phyloP scores from a whole-genome alignment of 2,329 filamentous ascomycete genomes.

The Monilinia laxa region DNA sequence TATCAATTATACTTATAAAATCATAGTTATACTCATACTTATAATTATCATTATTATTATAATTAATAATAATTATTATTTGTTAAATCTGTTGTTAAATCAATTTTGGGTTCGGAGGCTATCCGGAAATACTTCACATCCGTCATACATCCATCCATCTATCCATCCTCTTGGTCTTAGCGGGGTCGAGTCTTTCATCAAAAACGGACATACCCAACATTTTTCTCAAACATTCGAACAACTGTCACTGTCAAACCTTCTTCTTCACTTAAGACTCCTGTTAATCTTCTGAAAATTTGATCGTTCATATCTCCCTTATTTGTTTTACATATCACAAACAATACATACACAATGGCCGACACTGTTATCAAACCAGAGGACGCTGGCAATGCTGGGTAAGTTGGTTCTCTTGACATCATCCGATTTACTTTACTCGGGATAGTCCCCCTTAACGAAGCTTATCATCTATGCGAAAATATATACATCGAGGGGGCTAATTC shows the following conservation, averaged over 20 bases:
- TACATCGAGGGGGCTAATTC: slow-evolving; percentile 11
- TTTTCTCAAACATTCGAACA: slow-evolving; percentile 23
- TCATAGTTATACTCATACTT: too few relatives aligned
- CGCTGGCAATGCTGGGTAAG: slow-evolving; percentile 52
- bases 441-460: slow-evolving; percentile 23
- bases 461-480: slow-evolving; percentile 24
- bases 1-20: too few relatives aligned
- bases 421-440: slow-evolving; percentile 35
- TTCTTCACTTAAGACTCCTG: slow-evolving; percentile 23
- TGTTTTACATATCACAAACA: neutral
- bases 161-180: slow-evolving; percentile 2
- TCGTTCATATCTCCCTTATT: neutral
- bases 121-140: slow-evolving; percentile 20
- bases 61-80: too few relatives aligned
- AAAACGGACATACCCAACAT: slow-evolving; percentile 3
- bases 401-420: slow-evolving; percentile 34
- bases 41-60: too few relatives aligned
- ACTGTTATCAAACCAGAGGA: slow-evolving; percentile 52
- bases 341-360: slow-evolving; percentile 46
- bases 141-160: slow-evolving; percentile 7
- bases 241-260: slow-evolving; percentile 27
- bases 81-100: too few relatives aligned
- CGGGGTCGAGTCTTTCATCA: slow-evolving; percentile 19
- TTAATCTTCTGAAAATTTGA: slow-evolving; percentile 24
- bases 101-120: slow-evolving; percentile 11